A percentile compares a stretch with the other conserved stretches of the same genome.
phyloP scores from a whole-genome alignment of 805 yeast genomes.

The Scheffersomyces ergatensis region DNA sequence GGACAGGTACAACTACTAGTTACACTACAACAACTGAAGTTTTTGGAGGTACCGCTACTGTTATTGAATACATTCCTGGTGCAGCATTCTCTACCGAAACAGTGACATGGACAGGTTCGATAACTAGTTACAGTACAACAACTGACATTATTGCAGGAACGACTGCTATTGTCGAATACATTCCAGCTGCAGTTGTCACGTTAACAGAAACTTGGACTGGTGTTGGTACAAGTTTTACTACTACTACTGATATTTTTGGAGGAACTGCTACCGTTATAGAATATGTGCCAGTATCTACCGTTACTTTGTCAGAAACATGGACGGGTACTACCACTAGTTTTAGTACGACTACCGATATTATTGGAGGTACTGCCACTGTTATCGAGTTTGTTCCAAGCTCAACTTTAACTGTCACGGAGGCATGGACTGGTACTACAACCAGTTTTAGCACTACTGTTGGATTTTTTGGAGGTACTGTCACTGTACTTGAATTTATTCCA shows the following conservation, averaged over 20 bases:
- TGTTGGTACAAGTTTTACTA: background rate
- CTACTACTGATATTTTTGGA: background rate
- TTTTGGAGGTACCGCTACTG: background rate
- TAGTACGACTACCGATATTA: background rate
- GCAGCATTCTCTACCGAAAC: background rate
- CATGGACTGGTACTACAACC: background rate
- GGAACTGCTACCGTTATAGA: background rate
- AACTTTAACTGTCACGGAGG: background rate
- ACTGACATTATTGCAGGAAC: background rate
- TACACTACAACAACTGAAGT: background rate
- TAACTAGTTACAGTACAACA: background rate
- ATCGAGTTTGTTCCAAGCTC: background rate
- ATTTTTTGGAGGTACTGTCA: background rate
- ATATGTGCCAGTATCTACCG: background rate
- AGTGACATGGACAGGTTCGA: background rate
- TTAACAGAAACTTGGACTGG: background rate
- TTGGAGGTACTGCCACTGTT: background rate
- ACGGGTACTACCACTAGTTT: background rate
- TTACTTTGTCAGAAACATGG: background rate
- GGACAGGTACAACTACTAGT: constrained; percentile 1
- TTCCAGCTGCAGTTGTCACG: background rate
- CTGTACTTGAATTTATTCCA: background rate
- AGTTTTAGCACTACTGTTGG: background rate
- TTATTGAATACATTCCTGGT: background rate
- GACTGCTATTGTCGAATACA: background rate